Conservation (phyloP, 495 filamentous ascomycete species). For the Xylaria venustula region DNA sequence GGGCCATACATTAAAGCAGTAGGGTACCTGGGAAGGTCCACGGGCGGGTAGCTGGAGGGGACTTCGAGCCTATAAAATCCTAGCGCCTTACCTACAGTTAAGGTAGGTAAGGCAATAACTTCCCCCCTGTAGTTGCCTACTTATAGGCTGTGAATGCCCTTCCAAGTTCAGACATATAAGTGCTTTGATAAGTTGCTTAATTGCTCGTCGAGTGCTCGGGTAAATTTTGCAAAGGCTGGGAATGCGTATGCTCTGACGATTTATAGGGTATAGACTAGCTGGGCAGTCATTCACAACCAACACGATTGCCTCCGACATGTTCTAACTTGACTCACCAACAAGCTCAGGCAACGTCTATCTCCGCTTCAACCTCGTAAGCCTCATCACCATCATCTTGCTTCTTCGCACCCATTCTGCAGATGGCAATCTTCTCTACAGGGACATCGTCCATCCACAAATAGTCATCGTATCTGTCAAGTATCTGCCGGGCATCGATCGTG, state of each 20-base stretch:
- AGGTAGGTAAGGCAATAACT: too few species aligned
- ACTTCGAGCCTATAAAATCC: too few species aligned
- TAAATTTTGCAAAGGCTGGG: too few species aligned
- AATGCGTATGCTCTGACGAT: background rate
- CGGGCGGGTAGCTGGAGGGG: too few species aligned
- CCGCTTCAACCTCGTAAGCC: slow-evolving; percentile 52
- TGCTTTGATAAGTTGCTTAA: too few species aligned
- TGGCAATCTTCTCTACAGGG: slow-evolving; percentile 59
- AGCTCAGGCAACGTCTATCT: slow-evolving; percentile 35
- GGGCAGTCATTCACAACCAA: too few species aligned
- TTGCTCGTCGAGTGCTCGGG: too few species aligned
- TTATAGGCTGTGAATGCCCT: too few species aligned
- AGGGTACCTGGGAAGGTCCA: background rate
- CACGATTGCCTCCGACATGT: too few species aligned
- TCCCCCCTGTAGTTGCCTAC: too few species aligned
- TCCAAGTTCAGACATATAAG: too few species aligned
- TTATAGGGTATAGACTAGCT: background rate
- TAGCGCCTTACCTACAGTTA: too few species aligned
- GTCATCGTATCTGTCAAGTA: slow-evolving; percentile 52
- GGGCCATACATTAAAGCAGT: background rate
- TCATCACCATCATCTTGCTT: slow-evolving; percentile 47
- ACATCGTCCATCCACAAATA: slow-evolving; percentile 63
- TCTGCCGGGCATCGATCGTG: slow-evolving; percentile 52
- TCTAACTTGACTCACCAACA: background rate
- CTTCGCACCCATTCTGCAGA: slow-evolving; percentile 79